phyloP scores from a whole-genome alignment of 2,329 filamentous ascomycete genomes.

The Fusarium transvaalense region DNA sequence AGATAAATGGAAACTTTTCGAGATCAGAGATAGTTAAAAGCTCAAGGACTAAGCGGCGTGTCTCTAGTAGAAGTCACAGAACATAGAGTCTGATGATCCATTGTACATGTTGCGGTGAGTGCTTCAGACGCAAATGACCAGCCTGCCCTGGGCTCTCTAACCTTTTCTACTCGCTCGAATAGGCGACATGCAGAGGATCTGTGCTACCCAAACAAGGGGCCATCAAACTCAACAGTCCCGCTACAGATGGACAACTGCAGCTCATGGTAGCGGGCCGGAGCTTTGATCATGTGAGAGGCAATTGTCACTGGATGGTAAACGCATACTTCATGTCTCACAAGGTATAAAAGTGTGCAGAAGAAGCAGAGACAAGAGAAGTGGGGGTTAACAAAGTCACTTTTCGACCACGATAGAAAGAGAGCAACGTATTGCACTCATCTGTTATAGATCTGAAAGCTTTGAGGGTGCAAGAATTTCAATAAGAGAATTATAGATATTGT shows the following conservation, averaged over 20 bases:
- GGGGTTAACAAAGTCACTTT: slow-evolving; percentile 17
- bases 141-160: neutral
- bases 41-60: neutral
- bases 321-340: neutral
- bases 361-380: neutral
- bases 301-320: neutral
- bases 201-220: slow-evolving; percentile 2
- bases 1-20: neutral
- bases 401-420: slow-evolving; percentile 9
- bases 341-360: neutral
- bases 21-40: neutral
- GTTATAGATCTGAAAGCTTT: neutral
- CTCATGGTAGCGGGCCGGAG: neutral
- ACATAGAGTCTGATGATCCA: neutral
- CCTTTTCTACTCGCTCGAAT: slow-evolving; percentile 8
- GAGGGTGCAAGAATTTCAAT: slow-evolving; percentile 27
- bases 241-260: slow-evolving; percentile 1
- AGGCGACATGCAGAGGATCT: slow-evolving; percentile 11
- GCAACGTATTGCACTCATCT: neutral
- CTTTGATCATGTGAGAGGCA: neutral
- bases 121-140: neutral
- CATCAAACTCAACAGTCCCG: neutral
- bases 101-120: slow-evolving; percentile 9
- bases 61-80: slow-evolving; percentile 2
- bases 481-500: slow-evolving; percentile 9